Conservation (phyloP, 2,329 filamentous ascomycete species). For the Aspergillaceae sp. region DNA sequence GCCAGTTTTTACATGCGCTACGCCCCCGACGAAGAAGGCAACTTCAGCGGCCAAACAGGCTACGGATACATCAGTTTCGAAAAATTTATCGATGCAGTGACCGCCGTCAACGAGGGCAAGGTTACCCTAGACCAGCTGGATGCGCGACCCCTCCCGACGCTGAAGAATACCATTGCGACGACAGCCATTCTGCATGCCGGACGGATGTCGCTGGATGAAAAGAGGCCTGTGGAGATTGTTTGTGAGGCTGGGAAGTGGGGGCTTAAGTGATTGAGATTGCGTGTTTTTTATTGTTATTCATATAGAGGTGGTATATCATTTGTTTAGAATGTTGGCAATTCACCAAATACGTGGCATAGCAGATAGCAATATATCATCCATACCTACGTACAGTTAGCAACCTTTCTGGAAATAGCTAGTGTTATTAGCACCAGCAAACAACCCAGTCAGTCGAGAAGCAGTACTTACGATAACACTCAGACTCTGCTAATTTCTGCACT, state of each 20-base stretch:
- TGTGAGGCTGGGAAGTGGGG: constrained; percentile 49
- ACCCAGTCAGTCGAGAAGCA: no score
- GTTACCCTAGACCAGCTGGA: constrained; percentile 70
- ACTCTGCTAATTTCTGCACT: no score
- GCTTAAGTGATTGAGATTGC: constrained; percentile 40
- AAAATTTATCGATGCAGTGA: constrained; percentile 87
- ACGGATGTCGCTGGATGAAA: constrained; percentile 73
- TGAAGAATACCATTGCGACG: constrained; percentile 82
- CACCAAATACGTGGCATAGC: neutral
- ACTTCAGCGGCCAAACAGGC: constrained; percentile 82
- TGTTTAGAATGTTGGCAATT: neutral
- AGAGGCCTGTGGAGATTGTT: constrained; percentile 63
- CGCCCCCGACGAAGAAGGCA: constrained; percentile 86
- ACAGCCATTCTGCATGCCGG: constrained; percentile 88
- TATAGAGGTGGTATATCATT: no score
- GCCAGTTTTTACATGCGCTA: constrained; percentile 88
- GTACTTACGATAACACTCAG: no score
- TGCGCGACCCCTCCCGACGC: constrained; percentile 68
- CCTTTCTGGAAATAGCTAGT: no score
- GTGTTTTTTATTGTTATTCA: neutral
- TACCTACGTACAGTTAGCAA: no score
- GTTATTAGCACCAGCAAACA: no score
- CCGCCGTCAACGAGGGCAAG: constrained; percentile 64
- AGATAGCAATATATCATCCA: no score
- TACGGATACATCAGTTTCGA: constrained; percentile 94